phyloP scores from a whole-genome alignment of 1,284 basidiomycete species.

The Bjerkandera adusta region DNA sequence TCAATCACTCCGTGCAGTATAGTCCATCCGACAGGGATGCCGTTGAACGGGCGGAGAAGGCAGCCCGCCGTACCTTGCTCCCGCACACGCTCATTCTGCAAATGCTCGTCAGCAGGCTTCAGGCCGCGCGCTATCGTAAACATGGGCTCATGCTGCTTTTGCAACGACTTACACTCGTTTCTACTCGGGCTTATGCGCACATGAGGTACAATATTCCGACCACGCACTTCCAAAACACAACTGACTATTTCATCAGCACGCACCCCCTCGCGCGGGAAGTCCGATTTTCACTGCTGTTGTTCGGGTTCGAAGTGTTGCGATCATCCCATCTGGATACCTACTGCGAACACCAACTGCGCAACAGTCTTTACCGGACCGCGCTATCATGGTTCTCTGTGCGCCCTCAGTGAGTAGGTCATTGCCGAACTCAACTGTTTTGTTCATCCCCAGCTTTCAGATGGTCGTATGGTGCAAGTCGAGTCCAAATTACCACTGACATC shows the following conservation, averaged over 20 bases:
- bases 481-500: constrained; percentile 88
- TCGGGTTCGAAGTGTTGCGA: constrained; percentile 91
- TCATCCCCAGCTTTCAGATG: constrained; percentile 53
- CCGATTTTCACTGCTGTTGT: constrained; percentile 86
- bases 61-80: constrained; percentile 74
- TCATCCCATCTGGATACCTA: constrained; percentile 85
- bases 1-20: constrained; percentile 85
- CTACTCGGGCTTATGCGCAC: constrained; percentile 60
- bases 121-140: constrained; percentile 89
- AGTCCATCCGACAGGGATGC: constrained; percentile 87
- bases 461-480: constrained; percentile 91
- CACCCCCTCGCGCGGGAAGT: constrained; percentile 91
- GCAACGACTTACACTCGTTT: constrained; percentile 81
- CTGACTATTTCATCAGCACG: constrained; percentile 51
- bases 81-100: constrained; percentile 88
- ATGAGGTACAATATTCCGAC: constrained; percentile 65
- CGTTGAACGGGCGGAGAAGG: constrained; percentile 72
- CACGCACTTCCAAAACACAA: too few relatives aligned
- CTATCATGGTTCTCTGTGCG: constrained; percentile 92
- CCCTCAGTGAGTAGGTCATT: constrained; percentile 66
- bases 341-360: constrained; percentile 79
- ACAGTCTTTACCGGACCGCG: constrained; percentile 76
- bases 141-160: constrained; percentile 85
- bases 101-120: constrained; percentile 90
- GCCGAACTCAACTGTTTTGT: neutral